Base-by-base conservation (phyloP, 2,329 filamentous ascomycete species). In the Botrytis squamosa region DNA sequence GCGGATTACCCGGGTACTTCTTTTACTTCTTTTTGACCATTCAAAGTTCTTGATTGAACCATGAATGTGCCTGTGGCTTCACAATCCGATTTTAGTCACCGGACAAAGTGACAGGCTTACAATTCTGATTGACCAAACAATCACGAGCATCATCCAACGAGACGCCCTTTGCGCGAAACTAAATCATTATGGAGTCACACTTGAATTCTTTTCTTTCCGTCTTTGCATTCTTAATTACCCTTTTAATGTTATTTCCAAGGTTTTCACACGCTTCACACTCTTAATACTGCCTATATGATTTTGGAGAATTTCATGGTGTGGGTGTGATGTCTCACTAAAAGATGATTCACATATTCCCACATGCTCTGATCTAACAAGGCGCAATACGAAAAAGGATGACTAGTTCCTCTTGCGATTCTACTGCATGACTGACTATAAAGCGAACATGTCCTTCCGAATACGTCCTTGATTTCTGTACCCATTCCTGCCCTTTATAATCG, bases 211-310 rank as follows among this genome's bases (percentile, higher is more conserved):
- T 18, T 33, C n/a, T 59, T 44, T 67, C 71, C 59, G 1, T 94
- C 97, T 82, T 66, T 29, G 59, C 70, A 33, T 55, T 65, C 60
- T 49, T 59, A 14, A 22, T 60, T 42, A 3, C 20, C 12, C 20
- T 60, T 68, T 68, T 33, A 38, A 38, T 25, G 20, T 33, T 70
- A 16, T 55, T 57, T 60, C 49, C 57, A 59, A 70, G 49, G 5
- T 65, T 71, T 73, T 25, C 2, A 22, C 10, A 33, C 25, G 22
- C 49, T 64, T 64, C 66, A 62, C 33, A 60, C 40, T 46, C 42
- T 74, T 74, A 72, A 29, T 40, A 73, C 73, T 70, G 40, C 42
- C 62, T 57, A 73, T 46, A 60, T 72, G 64, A 71, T 66, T 71
- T 60, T 55, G 71, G 44, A 46, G 49, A 55, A 55, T 55, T 55